Conservation (phyloP, 257 asterid genomes). For the Jacaranda copaia region DNA sequence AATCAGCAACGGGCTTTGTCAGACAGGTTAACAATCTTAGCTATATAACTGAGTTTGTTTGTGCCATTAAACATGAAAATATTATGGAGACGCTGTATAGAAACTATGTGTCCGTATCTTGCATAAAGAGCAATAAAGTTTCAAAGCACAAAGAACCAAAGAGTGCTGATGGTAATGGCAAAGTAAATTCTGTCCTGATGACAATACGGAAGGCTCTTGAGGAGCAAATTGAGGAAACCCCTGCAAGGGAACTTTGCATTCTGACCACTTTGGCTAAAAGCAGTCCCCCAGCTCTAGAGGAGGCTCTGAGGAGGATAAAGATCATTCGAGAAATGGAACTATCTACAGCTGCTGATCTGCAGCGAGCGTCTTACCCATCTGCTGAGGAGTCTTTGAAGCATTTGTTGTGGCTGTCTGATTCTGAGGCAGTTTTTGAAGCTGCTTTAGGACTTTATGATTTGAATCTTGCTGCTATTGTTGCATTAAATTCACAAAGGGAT, state of each 20-base stretch:
- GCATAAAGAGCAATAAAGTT: slow-evolving; percentile 42
- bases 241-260: slow-evolving; percentile 93
- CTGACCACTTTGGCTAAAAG: slow-evolving; percentile 90
- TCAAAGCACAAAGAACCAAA: slow-evolving; percentile 42
- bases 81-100: slow-evolving; percentile 79
- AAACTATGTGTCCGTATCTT: slow-evolving; percentile 51
- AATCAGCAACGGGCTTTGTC: slow-evolving; percentile 76
- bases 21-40: slow-evolving; percentile 78
- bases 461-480: slow-evolving; percentile 98
- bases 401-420: slow-evolving; percentile 86
- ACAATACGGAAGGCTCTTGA: slow-evolving; percentile 86
- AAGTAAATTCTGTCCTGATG: slow-evolving; percentile 63
- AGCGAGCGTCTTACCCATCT: slow-evolving; percentile 63
- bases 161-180: slow-evolving; percentile 51
- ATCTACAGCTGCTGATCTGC: slow-evolving; percentile 60
- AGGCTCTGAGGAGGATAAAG: slow-evolving; percentile 85
- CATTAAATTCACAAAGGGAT: slow-evolving; percentile 90
- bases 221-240: slow-evolving; percentile 70
- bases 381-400: slow-evolving; percentile 97
- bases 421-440: slow-evolving; percentile 90
- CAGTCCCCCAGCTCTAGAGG: slow-evolving; percentile 88
- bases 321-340: slow-evolving; percentile 84
- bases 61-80: slow-evolving; percentile 79
- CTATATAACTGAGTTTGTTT: slow-evolving; percentile 86
- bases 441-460: slow-evolving; percentile 96